These are phyloP conservation scores for Clarireedia sp. DNA, from an alignment of 2,329 filamentous ascomycete genomes.

Conservation along the genomic window DNA sequence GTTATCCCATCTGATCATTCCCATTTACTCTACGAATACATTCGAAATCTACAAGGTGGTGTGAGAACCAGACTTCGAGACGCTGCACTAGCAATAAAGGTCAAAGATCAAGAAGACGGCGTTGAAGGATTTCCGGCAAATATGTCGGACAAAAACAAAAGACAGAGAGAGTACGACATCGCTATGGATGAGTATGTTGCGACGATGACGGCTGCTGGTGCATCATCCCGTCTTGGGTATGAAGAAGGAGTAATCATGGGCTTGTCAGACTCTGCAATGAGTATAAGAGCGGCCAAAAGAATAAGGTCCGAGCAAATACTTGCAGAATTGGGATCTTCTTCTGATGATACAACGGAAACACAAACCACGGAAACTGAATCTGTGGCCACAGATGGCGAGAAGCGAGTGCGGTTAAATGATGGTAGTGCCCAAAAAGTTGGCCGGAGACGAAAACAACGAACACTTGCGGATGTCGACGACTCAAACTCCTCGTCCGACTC, in stretches of 20 bases:
- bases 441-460: slow-evolving; percentile 38
- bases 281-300: slow-evolving; percentile 50
- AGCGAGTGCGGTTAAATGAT: slow-evolving; percentile 38
- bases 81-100: slow-evolving; percentile 53
- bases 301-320: slow-evolving; percentile 54
- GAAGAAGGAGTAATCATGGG: slow-evolving; percentile 27
- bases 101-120: slow-evolving; percentile 46
- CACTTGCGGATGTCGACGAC: slow-evolving; percentile 19
- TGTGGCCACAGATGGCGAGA: slow-evolving; percentile 30
- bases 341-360: slow-evolving; percentile 11
- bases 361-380: slow-evolving; percentile 9
- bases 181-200: slow-evolving; percentile 33
- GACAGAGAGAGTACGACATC: slow-evolving; percentile 48
- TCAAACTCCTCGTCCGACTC: slow-evolving; percentile 17
- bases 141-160: slow-evolving; percentile 39
- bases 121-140: slow-evolving; percentile 40
- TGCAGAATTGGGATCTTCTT: slow-evolving; percentile 40
- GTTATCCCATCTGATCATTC: slow-evolving; percentile 65
- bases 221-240: slow-evolving; percentile 21
- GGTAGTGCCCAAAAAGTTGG: slow-evolving; percentile 38
- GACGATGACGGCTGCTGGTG: slow-evolving; percentile 20
- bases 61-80: slow-evolving; percentile 62
- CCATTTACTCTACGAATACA: slow-evolving; percentile 64
- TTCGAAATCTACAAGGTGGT: slow-evolving; percentile 69
- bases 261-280: slow-evolving; percentile 43